Conservation (phyloP, 129 eudicot species). For the Erigeron canadensis region DNA sequence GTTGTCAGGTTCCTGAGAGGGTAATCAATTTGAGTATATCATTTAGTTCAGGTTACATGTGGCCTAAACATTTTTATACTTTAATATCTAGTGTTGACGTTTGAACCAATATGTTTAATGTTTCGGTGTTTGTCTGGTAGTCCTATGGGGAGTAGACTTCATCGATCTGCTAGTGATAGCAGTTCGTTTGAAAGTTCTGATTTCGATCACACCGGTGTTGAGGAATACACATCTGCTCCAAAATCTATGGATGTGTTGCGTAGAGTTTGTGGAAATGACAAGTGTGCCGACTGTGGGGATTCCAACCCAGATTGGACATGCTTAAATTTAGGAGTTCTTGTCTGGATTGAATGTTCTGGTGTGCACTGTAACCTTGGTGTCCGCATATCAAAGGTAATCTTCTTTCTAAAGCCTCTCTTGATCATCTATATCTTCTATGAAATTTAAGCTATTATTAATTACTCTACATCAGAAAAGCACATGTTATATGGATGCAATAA, state of each 20-base stretch:
- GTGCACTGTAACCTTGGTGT: conserved; percentile 99
- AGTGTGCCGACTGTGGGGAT: conserved; percentile 96
- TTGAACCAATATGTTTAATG: neutral
- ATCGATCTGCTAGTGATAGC: conserved; percentile 91
- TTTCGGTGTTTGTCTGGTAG: conserved; percentile 80
- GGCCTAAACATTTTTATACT: neutral
- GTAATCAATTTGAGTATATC: conserved; percentile 38
- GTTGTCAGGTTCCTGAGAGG: conserved; percentile 95
- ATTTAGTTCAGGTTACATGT: no score
- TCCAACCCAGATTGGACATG: conserved; percentile 99
- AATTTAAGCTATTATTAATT: neutral
- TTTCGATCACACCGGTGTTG: conserved; percentile 75
- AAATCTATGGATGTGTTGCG: conserved; percentile 80
- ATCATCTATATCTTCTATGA: neutral
- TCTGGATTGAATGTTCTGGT: conserved; percentile 98
- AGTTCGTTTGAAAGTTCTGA: conserved; percentile 96
- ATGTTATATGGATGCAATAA: neutral
- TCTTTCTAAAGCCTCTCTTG: conserved; percentile 6
- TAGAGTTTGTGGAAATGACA: conserved; percentile 81
- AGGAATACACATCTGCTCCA: conserved; percentile 57
- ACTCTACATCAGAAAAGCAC: neutral
- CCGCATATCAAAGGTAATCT: conserved; percentile 86
- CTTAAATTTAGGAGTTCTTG: conserved; percentile 88
- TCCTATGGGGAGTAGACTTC: conserved; percentile 93
- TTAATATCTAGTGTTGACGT: neutral